Evolutionary conservation across 1,139 yeast genomes (phyloP).

Genomic region (Geotrichum australiense): DNA sequence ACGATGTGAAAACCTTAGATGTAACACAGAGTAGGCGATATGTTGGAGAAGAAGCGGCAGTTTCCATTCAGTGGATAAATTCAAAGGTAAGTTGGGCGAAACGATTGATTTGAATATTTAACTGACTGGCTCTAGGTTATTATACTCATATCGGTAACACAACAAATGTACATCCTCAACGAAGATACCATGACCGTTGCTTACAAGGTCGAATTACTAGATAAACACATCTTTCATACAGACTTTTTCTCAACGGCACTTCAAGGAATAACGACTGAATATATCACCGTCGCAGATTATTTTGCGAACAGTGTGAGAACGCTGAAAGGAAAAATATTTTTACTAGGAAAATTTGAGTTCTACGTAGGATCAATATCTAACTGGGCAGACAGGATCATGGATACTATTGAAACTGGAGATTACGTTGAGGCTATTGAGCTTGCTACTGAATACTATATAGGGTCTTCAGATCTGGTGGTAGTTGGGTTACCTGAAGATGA

Average conservation of each 20-base stretch:
- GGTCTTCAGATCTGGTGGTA: constrained; percentile 42
- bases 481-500: constrained; percentile 49
- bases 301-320: constrained; percentile 36
- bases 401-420: constrained; percentile 42
- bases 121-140: constrained; percentile 33
- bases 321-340: constrained; percentile 42
- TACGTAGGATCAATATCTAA: constrained; percentile 52
- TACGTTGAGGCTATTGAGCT: constrained; percentile 51
- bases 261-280: constrained; percentile 23
- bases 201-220: constrained; percentile 40
- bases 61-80: constrained; percentile 55
- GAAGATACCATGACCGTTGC: constrained; percentile 36
- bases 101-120: not conserved
- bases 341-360: constrained; percentile 45
- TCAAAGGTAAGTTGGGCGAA: constrained; percentile 34
- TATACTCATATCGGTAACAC: constrained; percentile 45
- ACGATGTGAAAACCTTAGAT: constrained; percentile 31
- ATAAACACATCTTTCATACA: constrained; percentile 41
- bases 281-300: constrained; percentile 31
- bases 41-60: constrained; percentile 43
- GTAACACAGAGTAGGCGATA: constrained; percentile 44
- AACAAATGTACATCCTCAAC: constrained; percentile 41
- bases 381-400: constrained; percentile 66
- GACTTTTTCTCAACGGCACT: constrained; percentile 33
- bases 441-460: constrained; percentile 49